A percentile compares a stretch with the other conserved stretches of the same genome.
These are phyloP conservation scores for Ramularia collo-cygni DNA, from an alignment of 2,329 filamentous ascomycete species.

Conservation along the genomic window DNA sequence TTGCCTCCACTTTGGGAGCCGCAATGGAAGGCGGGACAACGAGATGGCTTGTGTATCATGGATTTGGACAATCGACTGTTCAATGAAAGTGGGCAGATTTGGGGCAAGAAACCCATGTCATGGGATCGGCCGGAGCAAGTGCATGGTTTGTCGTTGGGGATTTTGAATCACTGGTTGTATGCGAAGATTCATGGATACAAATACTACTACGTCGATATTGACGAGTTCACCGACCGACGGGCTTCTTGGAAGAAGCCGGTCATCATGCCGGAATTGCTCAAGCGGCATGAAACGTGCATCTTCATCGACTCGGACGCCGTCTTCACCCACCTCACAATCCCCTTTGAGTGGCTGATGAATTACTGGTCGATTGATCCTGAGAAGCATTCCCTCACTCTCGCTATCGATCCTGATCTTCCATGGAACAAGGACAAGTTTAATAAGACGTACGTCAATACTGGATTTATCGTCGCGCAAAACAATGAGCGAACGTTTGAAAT, in stretches of 20 bases:
- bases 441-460: conserved; percentile 6
- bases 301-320: conserved; percentile 9
- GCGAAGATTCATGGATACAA: conserved; percentile 8
- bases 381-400: conserved; percentile 3
- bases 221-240: conserved; percentile 4
- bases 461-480: conserved; percentile 6
- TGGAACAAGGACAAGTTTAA: conserved; percentile 2
- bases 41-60: conserved; percentile 5
- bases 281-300: conserved; percentile 5
- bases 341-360: conserved; percentile 10
- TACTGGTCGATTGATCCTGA: conserved; percentile 7
- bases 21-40: conserved; percentile 3
- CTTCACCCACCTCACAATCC: conserved; percentile 6
- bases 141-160: conserved; percentile 6
- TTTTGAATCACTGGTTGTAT: conserved; percentile 9
- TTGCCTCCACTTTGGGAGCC: no score
- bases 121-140: conserved; percentile 1
- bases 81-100: conserved; percentile 1
- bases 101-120: conserved; percentile 2
- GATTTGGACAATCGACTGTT: conserved; percentile 5
- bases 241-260: conserved; percentile 6
- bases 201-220: conserved; percentile 7
- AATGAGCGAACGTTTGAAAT: conserved; percentile 5
- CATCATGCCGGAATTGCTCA: conserved; percentile 4
- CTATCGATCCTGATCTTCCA: conserved; percentile 1